Conservation (phyloP, 1,284 basidiomycete species). For the Meripilus lineatus region DNA sequence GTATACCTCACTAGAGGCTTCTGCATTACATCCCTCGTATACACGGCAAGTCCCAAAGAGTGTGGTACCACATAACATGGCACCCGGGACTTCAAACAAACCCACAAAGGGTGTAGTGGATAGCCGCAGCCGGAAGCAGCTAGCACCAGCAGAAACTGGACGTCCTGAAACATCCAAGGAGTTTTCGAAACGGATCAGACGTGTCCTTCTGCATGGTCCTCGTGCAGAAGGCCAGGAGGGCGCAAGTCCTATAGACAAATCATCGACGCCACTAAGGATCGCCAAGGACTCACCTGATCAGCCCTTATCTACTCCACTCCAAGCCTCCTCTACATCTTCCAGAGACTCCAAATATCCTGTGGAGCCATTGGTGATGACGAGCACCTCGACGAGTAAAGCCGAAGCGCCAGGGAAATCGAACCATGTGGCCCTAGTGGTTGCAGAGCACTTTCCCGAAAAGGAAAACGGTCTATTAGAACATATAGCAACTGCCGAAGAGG, state of each 20-base stretch:
- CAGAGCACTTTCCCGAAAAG: no score
- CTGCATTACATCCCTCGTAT: background rate
- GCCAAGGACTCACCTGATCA: background rate
- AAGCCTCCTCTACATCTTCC: no score
- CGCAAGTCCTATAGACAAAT: background rate
- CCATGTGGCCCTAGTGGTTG: no score
- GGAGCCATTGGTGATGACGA: no score
- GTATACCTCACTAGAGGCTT: constrained; percentile 4
- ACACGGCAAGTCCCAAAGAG: background rate
- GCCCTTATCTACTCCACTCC: background rate
- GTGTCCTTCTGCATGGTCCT: constrained; percentile 8
- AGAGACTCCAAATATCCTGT: no score
- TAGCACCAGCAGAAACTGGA: constrained; percentile 7
- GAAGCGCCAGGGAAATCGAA: no score
- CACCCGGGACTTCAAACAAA: background rate
- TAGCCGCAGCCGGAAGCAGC: no score
- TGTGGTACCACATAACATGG: background rate
- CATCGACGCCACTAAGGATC: background rate
- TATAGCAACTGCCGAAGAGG: background rate
- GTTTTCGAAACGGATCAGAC: constrained; percentile 9
- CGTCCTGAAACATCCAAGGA: constrained; percentile 8
- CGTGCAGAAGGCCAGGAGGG: constrained; percentile 8
- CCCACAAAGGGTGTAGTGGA: no score
- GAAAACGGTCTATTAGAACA: no score
- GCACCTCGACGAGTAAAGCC: no score